phyloP scores from a whole-genome alignment of 805 yeast species.

The Spencermartinsiella europaea region DNA sequence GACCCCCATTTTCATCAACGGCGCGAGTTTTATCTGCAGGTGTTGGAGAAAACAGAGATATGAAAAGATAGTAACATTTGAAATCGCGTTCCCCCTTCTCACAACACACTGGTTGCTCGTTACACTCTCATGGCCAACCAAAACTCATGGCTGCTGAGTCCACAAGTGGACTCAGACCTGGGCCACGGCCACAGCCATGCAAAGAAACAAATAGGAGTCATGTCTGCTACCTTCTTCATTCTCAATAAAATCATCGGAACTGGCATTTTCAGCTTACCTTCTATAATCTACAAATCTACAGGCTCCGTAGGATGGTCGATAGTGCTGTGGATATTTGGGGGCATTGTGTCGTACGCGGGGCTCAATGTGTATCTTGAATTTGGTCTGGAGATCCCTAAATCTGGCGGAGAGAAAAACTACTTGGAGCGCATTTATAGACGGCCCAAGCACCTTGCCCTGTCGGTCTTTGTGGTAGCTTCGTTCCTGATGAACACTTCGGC shows the following conservation, averaged over 20 bases:
- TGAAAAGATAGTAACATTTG: too few species aligned
- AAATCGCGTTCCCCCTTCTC: too few species aligned
- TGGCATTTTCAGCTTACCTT: conserved; percentile 66
- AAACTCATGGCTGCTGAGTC: background rate
- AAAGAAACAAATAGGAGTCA: conserved; percentile 25
- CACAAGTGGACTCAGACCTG: background rate
- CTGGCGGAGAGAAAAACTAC: conserved; percentile 68
- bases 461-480: conserved; percentile 45
- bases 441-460: conserved; percentile 51
- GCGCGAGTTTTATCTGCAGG: too few species aligned
- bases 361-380: conserved; percentile 58
- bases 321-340: conserved; percentile 58
- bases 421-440: conserved; percentile 50
- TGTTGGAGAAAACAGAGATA: too few species aligned
- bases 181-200: background rate
- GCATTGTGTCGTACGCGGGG: conserved; percentile 50
- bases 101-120: too few species aligned
- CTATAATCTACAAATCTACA: conserved; percentile 50
- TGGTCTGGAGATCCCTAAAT: conserved; percentile 58
- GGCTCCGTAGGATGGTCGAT: conserved; percentile 58
- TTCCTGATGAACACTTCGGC: conserved; percentile 58
- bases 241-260: conserved; percentile 70
- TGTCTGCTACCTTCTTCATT: conserved; percentile 40
- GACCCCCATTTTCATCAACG: too few species aligned
- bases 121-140: background rate